Evolutionary conservation across 202 grass and related monocot genomes (phyloP).

Genomic region (Cymbopogon flexuosus): DNA sequence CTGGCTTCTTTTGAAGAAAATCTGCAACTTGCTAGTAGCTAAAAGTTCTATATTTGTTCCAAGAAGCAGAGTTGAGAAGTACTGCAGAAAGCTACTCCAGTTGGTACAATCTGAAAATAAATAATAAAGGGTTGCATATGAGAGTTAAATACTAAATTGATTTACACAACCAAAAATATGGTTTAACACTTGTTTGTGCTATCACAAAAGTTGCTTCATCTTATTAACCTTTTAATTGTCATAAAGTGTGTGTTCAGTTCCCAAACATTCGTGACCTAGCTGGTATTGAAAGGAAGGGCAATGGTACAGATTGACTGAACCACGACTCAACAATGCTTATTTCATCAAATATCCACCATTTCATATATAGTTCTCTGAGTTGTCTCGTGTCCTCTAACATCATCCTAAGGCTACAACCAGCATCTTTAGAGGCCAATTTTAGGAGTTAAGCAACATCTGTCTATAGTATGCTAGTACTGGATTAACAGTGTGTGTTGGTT

Average conservation of each 20-base stretch:
- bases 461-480: not conserved
- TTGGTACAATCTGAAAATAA: not conserved
- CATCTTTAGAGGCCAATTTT: slow-evolving; percentile 16
- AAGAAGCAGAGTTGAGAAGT: too few species aligned
- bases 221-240: slow-evolving; percentile 15
- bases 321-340: not conserved
- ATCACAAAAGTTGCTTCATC: not conserved
- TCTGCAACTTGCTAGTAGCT: not conserved
- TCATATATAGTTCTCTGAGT: not conserved
- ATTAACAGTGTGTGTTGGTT: not conserved
- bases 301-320: not conserved
- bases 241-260: slow-evolving; percentile 14
- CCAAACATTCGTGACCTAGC: slow-evolving; percentile 6
- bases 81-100: too few species aligned
- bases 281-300: not conserved
- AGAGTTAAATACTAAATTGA: not conserved
- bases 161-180: not conserved
- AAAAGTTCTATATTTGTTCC: too few species aligned
- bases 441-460: not conserved
- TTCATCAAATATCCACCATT: not conserved
- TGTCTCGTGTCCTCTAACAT: slow-evolving; percentile 31
- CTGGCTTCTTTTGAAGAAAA: not conserved
- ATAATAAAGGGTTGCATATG: not conserved
- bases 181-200: not conserved
- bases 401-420: slow-evolving; percentile 32